Evolutionary conservation across 179 eudicot genomes (phyloP), one percentile per base, ranked within the genome.

Genomic region (Heliamphora pulchella): DNA sequence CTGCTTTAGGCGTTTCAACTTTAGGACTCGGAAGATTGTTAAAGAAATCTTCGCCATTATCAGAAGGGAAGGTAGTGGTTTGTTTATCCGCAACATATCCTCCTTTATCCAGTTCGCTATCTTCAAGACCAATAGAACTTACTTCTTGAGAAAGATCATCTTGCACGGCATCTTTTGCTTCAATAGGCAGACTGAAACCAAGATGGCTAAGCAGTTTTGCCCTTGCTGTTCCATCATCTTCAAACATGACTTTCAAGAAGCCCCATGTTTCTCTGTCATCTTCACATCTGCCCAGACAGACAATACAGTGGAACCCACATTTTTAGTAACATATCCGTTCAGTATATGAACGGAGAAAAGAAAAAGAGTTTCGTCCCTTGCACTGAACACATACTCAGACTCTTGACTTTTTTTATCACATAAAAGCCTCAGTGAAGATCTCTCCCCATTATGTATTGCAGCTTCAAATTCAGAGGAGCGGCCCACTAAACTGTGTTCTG

Each of bases 21-120:
- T 87, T 96, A 73, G 99, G 99, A 83, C 96, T 96, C 6, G 98
- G 91, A 82, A 96, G 96, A 89, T 96, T 94, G 89, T 96, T 91
- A 84, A 94, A 96, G 82, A 96, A 96, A 81, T 94, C 99, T 79
- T 92, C 97, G 20, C 96, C 98, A 69, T 94, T 92, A 74, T 95
- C 98, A 82, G 75, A 79, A 20, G 86, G 79, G 77, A 81, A 81
- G 73, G 83, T 17, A 11, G 81, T 18, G 48, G 84, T 57, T 76
- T 82, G 90, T 82, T 86, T 85, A 31, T 87, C 90, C 77, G 74
- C 85, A 41, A 78, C 80, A 81, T 67, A 44, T 31, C 76, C 86
- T 67, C 83, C 87, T 73, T 78, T 84, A 31, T 77, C 87, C 47
- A 89, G 72, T 63, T 53, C 89, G 76, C 81, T 85, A 64, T 89